Percentiles rank a stretch among this genome's conserved stretches.
phyloP scores from a whole-genome alignment of 2,329 filamentous ascomycete genomes.

The Balansia obtecta region DNA sequence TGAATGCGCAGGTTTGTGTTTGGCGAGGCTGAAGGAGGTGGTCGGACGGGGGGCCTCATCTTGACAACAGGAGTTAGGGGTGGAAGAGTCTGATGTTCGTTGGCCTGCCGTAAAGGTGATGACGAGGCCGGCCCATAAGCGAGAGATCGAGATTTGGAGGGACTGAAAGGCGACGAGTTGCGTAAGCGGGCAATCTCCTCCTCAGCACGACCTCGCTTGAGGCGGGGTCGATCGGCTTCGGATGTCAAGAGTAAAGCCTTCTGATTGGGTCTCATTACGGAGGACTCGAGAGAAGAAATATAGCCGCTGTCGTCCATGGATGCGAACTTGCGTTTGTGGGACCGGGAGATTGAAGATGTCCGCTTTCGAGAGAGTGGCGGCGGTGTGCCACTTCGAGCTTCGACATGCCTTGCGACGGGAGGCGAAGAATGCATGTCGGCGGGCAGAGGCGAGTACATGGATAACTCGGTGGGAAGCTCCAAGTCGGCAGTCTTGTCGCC shows the following conservation, averaged over 20 bases:
- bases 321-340: constrained; percentile 64
- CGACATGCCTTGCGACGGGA: constrained; percentile 52
- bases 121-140: constrained; percentile 47
- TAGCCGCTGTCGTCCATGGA: constrained; percentile 90
- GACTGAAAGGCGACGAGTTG: constrained; percentile 86
- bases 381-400: constrained; percentile 57
- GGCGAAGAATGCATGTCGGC: constrained; percentile 80
- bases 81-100: constrained; percentile 51
- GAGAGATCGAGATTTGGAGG: constrained; percentile 53
- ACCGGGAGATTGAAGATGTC: constrained; percentile 50
- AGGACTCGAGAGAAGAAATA: constrained; percentile 91
- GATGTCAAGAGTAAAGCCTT: constrained; percentile 57
- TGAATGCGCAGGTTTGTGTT: constrained; percentile 87
- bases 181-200: constrained; percentile 91
- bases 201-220: constrained; percentile 84
- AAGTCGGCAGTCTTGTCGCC: constrained; percentile 30
- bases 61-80: constrained; percentile 78
- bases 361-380: constrained; percentile 52
- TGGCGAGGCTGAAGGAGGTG: constrained; percentile 70
- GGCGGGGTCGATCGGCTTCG: constrained; percentile 65
- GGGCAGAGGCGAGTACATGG: constrained; percentile 58
- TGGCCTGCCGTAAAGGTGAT: constrained; percentile 49
- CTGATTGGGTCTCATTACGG: constrained; percentile 61
- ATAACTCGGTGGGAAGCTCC: constrained; percentile 29
- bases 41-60: constrained; percentile 47